Evolutionary conservation across 1,139 yeast genomes (phyloP).

Genomic region (Candida mesenterica): DNA sequence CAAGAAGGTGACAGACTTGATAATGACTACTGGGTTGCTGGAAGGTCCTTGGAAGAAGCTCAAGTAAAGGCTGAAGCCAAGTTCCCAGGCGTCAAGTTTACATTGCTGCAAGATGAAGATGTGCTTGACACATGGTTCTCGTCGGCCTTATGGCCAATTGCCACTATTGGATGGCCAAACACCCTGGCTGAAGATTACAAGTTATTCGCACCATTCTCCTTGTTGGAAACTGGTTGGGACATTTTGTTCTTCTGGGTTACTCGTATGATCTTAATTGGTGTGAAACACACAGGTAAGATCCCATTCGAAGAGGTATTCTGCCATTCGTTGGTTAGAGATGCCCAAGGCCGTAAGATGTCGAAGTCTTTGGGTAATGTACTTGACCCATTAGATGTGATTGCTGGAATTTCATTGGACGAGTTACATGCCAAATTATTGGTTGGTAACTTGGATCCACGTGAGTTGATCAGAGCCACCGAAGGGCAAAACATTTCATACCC

Average conservation of each 20-base stretch:
- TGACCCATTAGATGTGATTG: slow-evolving; percentile 92
- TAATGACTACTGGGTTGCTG: slow-evolving; percentile 88
- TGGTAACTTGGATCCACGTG: slow-evolving; percentile 91
- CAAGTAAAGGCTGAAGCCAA: slow-evolving; percentile 70
- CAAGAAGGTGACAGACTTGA: slow-evolving; percentile 57
- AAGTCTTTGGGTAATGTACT: slow-evolving; percentile 95
- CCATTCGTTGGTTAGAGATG: slow-evolving; percentile 97
- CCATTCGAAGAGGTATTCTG: slow-evolving; percentile 98
- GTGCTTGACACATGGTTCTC: slow-evolving; percentile 99
- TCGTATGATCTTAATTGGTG: slow-evolving; percentile 90
- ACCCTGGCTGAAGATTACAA: slow-evolving; percentile 65
- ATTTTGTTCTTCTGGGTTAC: slow-evolving; percentile 98
- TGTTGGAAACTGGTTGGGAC: slow-evolving; percentile 99
- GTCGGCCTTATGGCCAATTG: slow-evolving; percentile 96
- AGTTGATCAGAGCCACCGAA: slow-evolving; percentile 78
- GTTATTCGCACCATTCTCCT: slow-evolving; percentile 81
- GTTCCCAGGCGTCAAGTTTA: slow-evolving; percentile 69
- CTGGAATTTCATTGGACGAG: slow-evolving; percentile 77
- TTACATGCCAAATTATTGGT: slow-evolving; percentile 72
- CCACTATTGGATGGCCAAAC: slow-evolving; percentile 95
- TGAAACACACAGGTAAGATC: slow-evolving; percentile 84
- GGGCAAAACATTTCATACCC: slow-evolving; percentile 94
- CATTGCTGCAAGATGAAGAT: slow-evolving; percentile 93
- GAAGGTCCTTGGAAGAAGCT: slow-evolving; percentile 81
- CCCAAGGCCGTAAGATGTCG: slow-evolving; percentile 99